A percentile compares a stretch with the other conserved stretches of the same genome.
Conservation (phyloP, 75 land plant species). For the Isoetes taiwanensis region DNA sequence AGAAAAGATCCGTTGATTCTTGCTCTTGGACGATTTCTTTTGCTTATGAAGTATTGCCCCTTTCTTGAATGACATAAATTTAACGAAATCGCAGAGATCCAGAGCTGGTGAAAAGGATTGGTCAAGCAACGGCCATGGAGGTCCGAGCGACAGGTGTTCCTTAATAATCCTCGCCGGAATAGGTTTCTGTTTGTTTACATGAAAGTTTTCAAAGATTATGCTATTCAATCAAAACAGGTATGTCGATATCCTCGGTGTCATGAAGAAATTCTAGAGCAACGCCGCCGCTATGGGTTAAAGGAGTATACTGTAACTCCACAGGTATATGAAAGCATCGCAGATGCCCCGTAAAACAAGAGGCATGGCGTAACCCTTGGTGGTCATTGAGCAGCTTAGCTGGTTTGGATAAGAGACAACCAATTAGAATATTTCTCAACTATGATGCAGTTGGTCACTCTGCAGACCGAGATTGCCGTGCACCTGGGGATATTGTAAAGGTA, state of each 20-base stretch:
- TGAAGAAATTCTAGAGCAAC: slow-evolving; percentile 73
- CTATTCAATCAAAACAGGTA: too few species aligned
- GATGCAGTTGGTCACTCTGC: slow-evolving; percentile 93
- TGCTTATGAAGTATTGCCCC: too few species aligned
- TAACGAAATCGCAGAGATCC: slow-evolving; percentile 62
- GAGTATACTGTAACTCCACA: slow-evolving; percentile 82
- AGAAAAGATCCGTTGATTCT: too few species aligned
- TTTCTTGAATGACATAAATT: too few species aligned
- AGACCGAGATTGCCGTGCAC: slow-evolving; percentile 71
- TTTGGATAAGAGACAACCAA: slow-evolving; percentile 52
- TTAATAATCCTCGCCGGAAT: too few species aligned
- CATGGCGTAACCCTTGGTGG: too few species aligned
- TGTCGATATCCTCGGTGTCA: too few species aligned
- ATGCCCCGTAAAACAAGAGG: slow-evolving; percentile 29
- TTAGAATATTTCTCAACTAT: slow-evolving; percentile 84
- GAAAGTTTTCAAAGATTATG: too few species aligned
- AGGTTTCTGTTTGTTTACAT: too few species aligned
- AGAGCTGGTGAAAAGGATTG: slow-evolving; percentile 42
- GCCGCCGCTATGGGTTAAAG: slow-evolving; percentile 54
- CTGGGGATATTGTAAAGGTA: slow-evolving; percentile 88
- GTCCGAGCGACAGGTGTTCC: slow-evolving; percentile 69
- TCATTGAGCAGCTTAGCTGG: not conserved
- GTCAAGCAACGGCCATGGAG: slow-evolving; percentile 64
- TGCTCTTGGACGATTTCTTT: too few species aligned
- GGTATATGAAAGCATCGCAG: too few species aligned